Evolutionary conservation across 2,329 filamentous ascomycete species (phyloP).

Genomic region (Bipolaris gigantea): DNA sequence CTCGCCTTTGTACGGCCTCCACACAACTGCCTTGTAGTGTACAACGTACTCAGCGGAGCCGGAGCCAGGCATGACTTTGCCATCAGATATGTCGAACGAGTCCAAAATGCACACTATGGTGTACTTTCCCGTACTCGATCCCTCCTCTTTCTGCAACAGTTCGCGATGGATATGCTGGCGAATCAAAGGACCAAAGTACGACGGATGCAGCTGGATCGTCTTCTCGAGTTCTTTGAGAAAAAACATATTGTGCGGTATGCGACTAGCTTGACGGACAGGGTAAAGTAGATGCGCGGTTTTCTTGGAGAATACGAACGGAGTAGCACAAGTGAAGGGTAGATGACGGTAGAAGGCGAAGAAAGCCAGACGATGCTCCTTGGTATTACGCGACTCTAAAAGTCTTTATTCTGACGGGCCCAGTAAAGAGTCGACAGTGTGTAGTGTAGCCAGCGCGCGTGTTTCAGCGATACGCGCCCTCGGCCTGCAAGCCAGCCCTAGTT

Average conservation of each 20-base stretch:
- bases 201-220: slow-evolving; percentile 91
- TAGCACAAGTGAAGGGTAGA: slow-evolving; percentile 18
- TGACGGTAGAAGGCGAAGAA: slow-evolving; percentile 3
- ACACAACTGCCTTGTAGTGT: slow-evolving; percentile 92
- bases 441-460: slow-evolving; percentile 21
- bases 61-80: slow-evolving; percentile 86
- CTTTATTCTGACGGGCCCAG: slow-evolving; percentile 23
- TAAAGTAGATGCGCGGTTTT: slow-evolving; percentile 11
- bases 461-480: slow-evolving; percentile 35
- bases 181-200: slow-evolving; percentile 94
- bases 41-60: slow-evolving; percentile 94
- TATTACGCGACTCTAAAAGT: slow-evolving; percentile 32
- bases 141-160: slow-evolving; percentile 90
- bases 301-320: slow-evolving; percentile 6
- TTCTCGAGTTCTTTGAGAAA: slow-evolving; percentile 98
- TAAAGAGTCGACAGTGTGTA: slow-evolving; percentile 24
- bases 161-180: slow-evolving; percentile 87
- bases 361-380: slow-evolving; percentile 17
- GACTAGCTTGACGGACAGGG: slow-evolving; percentile 9
- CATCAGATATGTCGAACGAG: slow-evolving; percentile 90
- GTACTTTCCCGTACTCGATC: slow-evolving; percentile 91
- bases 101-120: slow-evolving; percentile 99
- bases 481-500: slow-evolving; percentile 32
- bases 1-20: slow-evolving; percentile 97
- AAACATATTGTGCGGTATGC: slow-evolving; percentile 68